A percentile compares a stretch with the other conserved stretches of the same genome.
These are phyloP conservation scores for Ogataea methanolica DNA, from an alignment of 805 yeast species.

Conservation along the genomic window DNA sequence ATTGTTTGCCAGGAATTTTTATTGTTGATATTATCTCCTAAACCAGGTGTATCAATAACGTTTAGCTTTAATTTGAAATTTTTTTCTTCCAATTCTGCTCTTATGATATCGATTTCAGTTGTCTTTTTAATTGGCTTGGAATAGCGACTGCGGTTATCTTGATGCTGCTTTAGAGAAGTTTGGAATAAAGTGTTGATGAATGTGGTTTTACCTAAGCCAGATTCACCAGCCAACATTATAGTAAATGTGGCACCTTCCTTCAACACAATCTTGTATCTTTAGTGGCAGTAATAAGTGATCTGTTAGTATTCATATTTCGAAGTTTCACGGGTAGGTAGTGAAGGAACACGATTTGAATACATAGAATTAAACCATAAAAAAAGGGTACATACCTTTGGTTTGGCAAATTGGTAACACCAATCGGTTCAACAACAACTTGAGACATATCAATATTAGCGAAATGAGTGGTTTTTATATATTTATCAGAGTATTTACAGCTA, in stretches of 20 bases:
- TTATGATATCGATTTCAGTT: slow-evolving; percentile 70
- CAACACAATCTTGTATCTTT: slow-evolving; percentile 67
- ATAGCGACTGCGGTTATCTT: slow-evolving; percentile 50
- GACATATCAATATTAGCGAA: slow-evolving; percentile 13
- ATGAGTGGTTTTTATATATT: neutral
- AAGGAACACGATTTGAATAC: no score
- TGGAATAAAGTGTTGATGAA: slow-evolving; percentile 84
- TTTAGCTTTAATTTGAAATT: slow-evolving; percentile 74
- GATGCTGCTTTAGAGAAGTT: slow-evolving; percentile 58
- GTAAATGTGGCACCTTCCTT: slow-evolving; percentile 75
- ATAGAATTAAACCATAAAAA: neutral
- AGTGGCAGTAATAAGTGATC: slow-evolving; percentile 3
- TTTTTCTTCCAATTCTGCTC: slow-evolving; percentile 82
- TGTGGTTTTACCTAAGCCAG: slow-evolving; percentile 91
- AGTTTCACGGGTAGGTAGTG: no score
- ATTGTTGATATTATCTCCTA: slow-evolving; percentile 87
- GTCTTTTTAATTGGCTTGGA: slow-evolving; percentile 62
- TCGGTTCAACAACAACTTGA: slow-evolving; percentile 40
- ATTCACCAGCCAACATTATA: slow-evolving; percentile 84
- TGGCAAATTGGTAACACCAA: slow-evolving; percentile 70
- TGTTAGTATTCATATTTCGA: neutral
- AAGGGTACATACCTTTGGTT: slow-evolving; percentile 55
- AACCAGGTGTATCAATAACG: slow-evolving; percentile 89
- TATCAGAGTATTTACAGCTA: neutral
- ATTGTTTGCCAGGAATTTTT: slow-evolving; percentile 82